Evolutionary conservation across 495 filamentous ascomycete genomes (phyloP).

Genomic region (Massariosphaeria phaeospora): DNA sequence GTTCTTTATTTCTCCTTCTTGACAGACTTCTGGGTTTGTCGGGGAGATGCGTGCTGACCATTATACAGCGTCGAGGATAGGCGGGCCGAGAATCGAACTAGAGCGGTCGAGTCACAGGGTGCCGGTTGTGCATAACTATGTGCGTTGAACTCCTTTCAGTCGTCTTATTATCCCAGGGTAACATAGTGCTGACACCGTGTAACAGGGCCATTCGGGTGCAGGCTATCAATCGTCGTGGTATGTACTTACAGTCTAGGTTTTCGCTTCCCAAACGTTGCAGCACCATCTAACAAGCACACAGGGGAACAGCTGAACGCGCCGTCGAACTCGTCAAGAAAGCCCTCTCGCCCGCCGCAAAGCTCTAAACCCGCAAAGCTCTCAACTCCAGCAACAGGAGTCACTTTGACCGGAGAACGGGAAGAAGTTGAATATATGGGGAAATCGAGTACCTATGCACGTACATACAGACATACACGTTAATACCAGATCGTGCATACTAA

Average conservation of each 20-base stretch:
- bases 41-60: no score
- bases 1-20: not conserved
- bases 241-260: not conserved
- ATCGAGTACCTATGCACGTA: no score
- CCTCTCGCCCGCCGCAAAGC: constrained; percentile 1
- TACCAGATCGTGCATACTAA: no score
- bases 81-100: constrained; percentile 18
- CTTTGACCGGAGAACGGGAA: no score
- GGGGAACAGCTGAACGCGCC: constrained; percentile 18
- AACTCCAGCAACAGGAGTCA: no score
- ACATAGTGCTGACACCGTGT: no score
- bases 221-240: constrained; percentile 31
- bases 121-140: constrained; percentile 27
- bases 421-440: no score
- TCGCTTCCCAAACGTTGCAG: not conserved
- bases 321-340: constrained; percentile 20
- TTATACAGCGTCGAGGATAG: constrained; percentile 16
- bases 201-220: constrained; percentile 24
- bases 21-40: not conserved
- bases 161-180: no score
- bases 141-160: no score
- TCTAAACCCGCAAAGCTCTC: no score
- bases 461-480: no score
- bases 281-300: no score
- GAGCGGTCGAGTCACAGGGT: constrained; percentile 18